Base-by-base conservation (phyloP, 352 stramenopile species). In the Pythium phragmiticola region DNA sequence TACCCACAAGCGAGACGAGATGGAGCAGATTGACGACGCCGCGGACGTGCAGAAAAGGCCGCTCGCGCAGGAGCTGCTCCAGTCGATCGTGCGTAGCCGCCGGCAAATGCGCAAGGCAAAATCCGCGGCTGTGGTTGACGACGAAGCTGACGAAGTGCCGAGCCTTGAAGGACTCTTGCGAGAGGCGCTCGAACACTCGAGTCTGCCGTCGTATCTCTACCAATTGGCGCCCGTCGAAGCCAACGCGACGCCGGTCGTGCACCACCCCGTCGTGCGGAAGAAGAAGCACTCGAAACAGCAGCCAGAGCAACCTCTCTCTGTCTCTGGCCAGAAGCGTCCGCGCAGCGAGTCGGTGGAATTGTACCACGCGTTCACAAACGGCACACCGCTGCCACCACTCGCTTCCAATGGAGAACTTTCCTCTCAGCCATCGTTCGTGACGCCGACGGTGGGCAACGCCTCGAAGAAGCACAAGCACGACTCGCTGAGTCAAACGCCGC, bases 81-180 rank as follows among this genome's bases (percentile, higher is more conserved):
- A 88, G 60, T 86, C 76, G 19, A 91, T 91, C 56, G 75, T 89
- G 48, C 82, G 82, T 33, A 91, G 82, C 56, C 77, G 80, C 17
- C 78, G 82, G 11, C 82, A 91, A 68, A 91, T 91, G 82, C 78
- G 87, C 21, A 91, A 91, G 57, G 67, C 76, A 2, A 90, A 88
- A 57, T 36, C n/a, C 7, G 6, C 60, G 8, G 12, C 14, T 13
- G 33, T 13, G 11, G 17, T n/a, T 2, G 39, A 47, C 5, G 49
- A 60, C 5, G 49, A 60, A n/a, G 16, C n/a, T n/a, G 26, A 63
- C 33, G 37, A 58, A 37, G 46, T 66, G 17, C 54, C 34, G 36
- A 72, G 56, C 26, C 34, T 72, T 6, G 65, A 72, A 33, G 65
- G 65, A 12, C 19, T 72, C 7, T 49, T 72, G 33, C 28, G 59